Conservation (phyloP, 1,284 basidiomycete species). For the Cronartium quercuum region DNA sequence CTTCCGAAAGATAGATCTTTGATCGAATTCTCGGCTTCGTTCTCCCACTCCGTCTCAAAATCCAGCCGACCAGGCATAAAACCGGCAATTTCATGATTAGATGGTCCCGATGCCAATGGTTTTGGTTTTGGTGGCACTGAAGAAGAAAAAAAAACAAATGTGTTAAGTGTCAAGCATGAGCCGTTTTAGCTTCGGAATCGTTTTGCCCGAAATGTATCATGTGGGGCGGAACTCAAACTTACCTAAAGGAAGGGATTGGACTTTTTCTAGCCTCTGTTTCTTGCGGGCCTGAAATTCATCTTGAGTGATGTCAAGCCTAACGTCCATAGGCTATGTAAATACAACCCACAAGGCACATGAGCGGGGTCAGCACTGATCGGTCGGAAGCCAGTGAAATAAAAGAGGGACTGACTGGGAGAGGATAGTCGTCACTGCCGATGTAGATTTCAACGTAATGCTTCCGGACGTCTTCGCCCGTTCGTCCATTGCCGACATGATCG, state of each 20-base stretch:
- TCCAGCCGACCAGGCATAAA: conserved; percentile 94
- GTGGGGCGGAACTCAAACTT: conserved; percentile 41
- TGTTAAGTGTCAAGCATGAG: not conserved
- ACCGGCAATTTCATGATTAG: conserved; percentile 84
- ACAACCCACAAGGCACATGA: not conserved
- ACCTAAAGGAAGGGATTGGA: conserved; percentile 52
- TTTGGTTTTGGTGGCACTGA: conserved; percentile 54
- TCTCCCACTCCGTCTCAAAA: conserved; percentile 94
- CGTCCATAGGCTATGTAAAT: conserved; percentile 59
- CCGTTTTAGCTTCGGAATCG: too few species aligned
- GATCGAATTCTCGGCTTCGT: conserved; percentile 88
- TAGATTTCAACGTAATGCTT: conserved; percentile 80
- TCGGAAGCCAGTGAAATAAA: not conserved
- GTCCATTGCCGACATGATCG: conserved; percentile 80
- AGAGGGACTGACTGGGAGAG: conserved; percentile 60
- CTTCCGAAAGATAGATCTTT: conserved; percentile 95
- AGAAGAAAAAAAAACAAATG: not conserved
- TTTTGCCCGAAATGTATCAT: too few species aligned
- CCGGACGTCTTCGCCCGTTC: conserved; percentile 90
- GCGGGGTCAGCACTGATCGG: not conserved
- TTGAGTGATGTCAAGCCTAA: conserved; percentile 65
- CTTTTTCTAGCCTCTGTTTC: conserved; percentile 68
- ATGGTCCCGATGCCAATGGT: conserved; percentile 83
- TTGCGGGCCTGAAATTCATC: conserved; percentile 80
- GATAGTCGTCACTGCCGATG: conserved; percentile 69